Evolutionary conservation across 208 protist species (phyloP).

Genomic region (Crithidia thermophila): DNA sequence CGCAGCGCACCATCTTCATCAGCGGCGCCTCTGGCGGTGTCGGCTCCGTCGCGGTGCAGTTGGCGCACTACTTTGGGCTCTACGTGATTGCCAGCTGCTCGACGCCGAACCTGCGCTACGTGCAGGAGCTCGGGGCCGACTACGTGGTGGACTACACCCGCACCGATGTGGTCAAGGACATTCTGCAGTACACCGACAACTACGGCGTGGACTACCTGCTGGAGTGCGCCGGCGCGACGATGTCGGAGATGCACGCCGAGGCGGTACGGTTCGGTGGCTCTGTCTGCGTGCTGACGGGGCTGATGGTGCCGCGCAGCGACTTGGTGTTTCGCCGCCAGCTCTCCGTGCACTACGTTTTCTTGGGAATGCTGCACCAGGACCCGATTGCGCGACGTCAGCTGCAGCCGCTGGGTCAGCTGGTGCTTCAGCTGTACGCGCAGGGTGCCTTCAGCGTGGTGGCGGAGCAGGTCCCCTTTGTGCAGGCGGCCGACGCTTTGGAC

Average conservation of each 20-base stretch:
- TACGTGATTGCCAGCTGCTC: constrained; percentile 71
- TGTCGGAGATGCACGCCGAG: constrained; percentile 46
- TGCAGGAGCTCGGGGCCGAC: constrained; percentile 65
- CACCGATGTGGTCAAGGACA: constrained; percentile 49
- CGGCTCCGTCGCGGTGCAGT: constrained; percentile 72
- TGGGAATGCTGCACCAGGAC: constrained; percentile 44
- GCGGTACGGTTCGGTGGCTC: constrained; percentile 69
- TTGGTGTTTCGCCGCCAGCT: constrained; percentile 66
- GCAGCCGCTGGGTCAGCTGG: constrained; percentile 35
- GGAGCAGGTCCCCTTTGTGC: constrained; percentile 58
- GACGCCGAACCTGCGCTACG: constrained; percentile 53
- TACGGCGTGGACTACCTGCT: constrained; percentile 88
- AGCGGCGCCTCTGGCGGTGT: constrained; percentile 76
- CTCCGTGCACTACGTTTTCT: constrained; percentile 66
- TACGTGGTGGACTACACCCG: constrained; percentile 74
- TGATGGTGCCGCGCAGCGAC: constrained; percentile 29
- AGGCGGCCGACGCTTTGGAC: constrained; percentile 47
- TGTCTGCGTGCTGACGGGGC: constrained; percentile 59
- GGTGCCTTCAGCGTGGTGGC: constrained; percentile 52
- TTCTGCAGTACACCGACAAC: constrained; percentile 51
- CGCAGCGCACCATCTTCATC: constrained; percentile 73
- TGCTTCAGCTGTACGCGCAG: constrained; percentile 51
- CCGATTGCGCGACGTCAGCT: constrained; percentile 43
- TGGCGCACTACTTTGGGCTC: constrained; percentile 78
- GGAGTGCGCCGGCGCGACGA: constrained; percentile 46